These are phyloP conservation scores for Claviceps citrina DNA, from an alignment of 2,329 filamentous ascomycete genomes.

Conservation along the genomic window DNA sequence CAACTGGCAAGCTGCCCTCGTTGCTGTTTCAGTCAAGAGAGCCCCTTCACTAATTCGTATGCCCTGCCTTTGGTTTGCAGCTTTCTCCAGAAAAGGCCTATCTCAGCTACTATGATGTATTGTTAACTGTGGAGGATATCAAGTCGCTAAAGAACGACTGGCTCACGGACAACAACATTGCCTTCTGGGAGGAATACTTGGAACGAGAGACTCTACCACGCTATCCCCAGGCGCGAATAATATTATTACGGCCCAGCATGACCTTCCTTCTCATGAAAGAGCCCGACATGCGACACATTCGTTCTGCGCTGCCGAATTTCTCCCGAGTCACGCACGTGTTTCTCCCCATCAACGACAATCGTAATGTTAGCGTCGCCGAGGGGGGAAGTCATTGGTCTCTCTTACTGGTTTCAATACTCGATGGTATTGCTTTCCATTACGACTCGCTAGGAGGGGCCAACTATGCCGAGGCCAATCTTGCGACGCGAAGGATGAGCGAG, in stretches of 20 bases:
- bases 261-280: slow-evolving; percentile 78
- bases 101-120: slow-evolving; percentile 27
- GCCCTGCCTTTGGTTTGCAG: slow-evolving; percentile 25
- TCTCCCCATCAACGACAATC: slow-evolving; percentile 83
- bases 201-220: slow-evolving; percentile 73
- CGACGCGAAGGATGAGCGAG: slow-evolving; percentile 51
- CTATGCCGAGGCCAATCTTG: slow-evolving; percentile 52
- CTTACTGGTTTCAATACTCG: slow-evolving; percentile 73
- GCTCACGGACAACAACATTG: slow-evolving; percentile 94
- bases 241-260: slow-evolving; percentile 85
- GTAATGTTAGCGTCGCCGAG: slow-evolving; percentile 61
- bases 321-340: slow-evolving; percentile 76
- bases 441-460: slow-evolving; percentile 72
- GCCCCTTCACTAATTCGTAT: not conserved
- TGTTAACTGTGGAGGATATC: slow-evolving; percentile 71
- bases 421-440: slow-evolving; percentile 91
- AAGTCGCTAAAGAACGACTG: slow-evolving; percentile 82
- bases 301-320: slow-evolving; percentile 68
- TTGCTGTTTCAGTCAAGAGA: not conserved
- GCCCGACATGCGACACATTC: slow-evolving; percentile 37
- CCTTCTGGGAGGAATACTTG: slow-evolving; percentile 96
- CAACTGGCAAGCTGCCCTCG: not conserved
- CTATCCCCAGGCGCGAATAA: slow-evolving; percentile 71
- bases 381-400: slow-evolving; percentile 91
- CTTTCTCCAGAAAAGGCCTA: slow-evolving; percentile 24